These are phyloP conservation scores for Saprolegnia parasitica DNA, from an alignment of 352 stramenopile species.

Conservation along the genomic window DNA sequence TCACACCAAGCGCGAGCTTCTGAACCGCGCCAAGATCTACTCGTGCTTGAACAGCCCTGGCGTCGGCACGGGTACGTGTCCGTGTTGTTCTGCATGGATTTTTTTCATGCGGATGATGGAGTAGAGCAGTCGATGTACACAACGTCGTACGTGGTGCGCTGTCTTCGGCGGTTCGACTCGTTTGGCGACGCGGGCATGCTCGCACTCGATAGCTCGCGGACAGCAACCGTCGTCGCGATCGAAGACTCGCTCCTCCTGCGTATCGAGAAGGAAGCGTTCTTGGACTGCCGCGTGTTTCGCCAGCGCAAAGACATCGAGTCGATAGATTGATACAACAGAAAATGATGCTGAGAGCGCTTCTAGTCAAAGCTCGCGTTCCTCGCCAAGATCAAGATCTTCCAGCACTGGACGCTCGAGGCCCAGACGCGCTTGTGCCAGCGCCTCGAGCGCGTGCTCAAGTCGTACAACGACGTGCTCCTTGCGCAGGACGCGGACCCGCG, in stretches of 20 bases:
- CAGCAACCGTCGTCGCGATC: constrained; percentile 57
- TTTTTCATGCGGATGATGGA: too few relatives aligned
- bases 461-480: constrained; percentile 64
- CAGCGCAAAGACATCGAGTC: constrained; percentile 52
- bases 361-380: constrained; percentile 64
- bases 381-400: constrained; percentile 38
- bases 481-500: constrained; percentile 50
- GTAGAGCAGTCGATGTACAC: constrained; percentile 36
- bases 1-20: constrained; percentile 61
- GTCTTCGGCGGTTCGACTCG: constrained; percentile 58
- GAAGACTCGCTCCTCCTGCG: constrained; percentile 69
- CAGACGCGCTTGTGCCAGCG: constrained; percentile 51
- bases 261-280: constrained; percentile 58
- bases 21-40: constrained; percentile 61
- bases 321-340: background rate
- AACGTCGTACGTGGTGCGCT: constrained; percentile 54
- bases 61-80: constrained; percentile 37
- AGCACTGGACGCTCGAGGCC: constrained; percentile 60
- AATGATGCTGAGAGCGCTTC: background rate
- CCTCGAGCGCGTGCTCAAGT: constrained; percentile 55
- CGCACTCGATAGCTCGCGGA: constrained; percentile 50
- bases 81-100: background rate
- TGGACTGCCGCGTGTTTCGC: constrained; percentile 53
- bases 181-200: constrained; percentile 67
- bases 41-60: constrained; percentile 62